phyloP scores from a whole-genome alignment of 306 rosid species.

The Acacia acuminata region DNA sequence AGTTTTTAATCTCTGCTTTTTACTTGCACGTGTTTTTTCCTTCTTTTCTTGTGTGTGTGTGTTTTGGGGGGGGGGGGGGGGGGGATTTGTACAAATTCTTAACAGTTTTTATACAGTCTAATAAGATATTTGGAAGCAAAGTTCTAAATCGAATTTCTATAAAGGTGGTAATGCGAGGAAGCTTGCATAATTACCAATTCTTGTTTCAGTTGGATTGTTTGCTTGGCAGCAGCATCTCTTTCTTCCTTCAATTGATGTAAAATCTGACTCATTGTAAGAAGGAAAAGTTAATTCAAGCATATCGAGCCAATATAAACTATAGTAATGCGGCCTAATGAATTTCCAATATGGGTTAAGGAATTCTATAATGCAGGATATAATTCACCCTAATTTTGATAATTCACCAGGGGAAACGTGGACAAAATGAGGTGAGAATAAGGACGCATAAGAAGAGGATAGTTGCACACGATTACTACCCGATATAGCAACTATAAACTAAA shows the following conservation, averaged over 20 bases:
- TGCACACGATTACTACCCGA: not conserved
- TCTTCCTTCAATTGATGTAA: constrained; percentile 76
- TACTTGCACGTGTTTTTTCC: not conserved
- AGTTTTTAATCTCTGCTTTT: not conserved
- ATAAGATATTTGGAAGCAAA: not conserved
- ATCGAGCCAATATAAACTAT: constrained; percentile 14
- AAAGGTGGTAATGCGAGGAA: constrained; percentile 9
- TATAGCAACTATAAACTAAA: not conserved
- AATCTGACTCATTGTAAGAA: constrained; percentile 47
- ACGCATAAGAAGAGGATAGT: not conserved
- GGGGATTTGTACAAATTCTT: not conserved
- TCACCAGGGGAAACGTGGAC: not conserved
- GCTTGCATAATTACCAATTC: constrained; percentile 65
- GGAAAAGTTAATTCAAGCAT: constrained; percentile 25
- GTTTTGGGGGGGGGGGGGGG: not conserved
- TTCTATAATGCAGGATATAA: constrained; percentile 24
- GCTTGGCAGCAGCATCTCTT: constrained; percentile 71
- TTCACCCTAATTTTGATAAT: not conserved
- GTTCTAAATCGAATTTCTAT: not conserved
- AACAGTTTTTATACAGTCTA: not conserved
- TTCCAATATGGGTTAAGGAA: constrained; percentile 6
- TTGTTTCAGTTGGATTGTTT: constrained; percentile 76
- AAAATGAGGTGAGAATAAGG: not conserved
- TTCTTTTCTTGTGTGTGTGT: not conserved
- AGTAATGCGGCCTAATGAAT: not conserved